Evolutionary conservation across 805 yeast species (phyloP).

Genomic region (Cyberlindnera xishuangbannaensis): DNA sequence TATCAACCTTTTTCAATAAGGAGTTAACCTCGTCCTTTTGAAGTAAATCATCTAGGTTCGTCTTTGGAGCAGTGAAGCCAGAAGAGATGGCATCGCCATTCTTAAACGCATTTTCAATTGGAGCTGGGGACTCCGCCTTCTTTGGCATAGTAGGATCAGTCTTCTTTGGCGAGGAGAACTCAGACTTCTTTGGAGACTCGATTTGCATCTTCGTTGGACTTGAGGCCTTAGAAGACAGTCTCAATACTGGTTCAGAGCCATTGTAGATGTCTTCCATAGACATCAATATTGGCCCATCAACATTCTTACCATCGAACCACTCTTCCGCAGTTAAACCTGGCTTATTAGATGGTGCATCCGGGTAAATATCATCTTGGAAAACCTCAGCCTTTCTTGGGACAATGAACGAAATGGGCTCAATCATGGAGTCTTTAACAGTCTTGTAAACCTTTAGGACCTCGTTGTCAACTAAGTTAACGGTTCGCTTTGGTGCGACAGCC

Average conservation of each 20-base stretch:
- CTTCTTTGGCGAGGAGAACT: slow-evolving; percentile 13
- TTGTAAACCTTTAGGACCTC: slow-evolving; percentile 81
- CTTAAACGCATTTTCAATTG: slow-evolving; percentile 21
- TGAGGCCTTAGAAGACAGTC: slow-evolving; percentile 32
- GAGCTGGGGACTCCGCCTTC: slow-evolving; percentile 20
- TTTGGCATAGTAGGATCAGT: slow-evolving; percentile 19
- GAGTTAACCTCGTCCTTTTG: slow-evolving; percentile 41
- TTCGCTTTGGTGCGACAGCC: slow-evolving; percentile 80
- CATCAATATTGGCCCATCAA: slow-evolving; percentile 77
- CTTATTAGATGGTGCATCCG: slow-evolving; percentile 77
- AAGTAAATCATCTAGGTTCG: slow-evolving; percentile 42
- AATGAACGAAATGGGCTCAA: slow-evolving; percentile 88
- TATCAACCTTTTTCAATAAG: slow-evolving; percentile 42
- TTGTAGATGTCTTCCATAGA: slow-evolving; percentile 74
- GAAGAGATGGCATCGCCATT: slow-evolving; percentile 12
- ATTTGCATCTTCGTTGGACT: slow-evolving; percentile 11
- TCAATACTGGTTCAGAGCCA: slow-evolving; percentile 51
- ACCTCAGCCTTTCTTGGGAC: slow-evolving; percentile 93
- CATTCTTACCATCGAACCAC: slow-evolving; percentile 72
- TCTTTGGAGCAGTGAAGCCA: slow-evolving; percentile 31
- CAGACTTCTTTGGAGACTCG: slow-evolving; percentile 15
- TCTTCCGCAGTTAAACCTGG: slow-evolving; percentile 79
- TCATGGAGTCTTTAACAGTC: slow-evolving; percentile 74
- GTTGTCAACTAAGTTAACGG: slow-evolving; percentile 72
- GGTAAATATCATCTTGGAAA: slow-evolving; percentile 89